Conservation (phyloP, 371 early-diverging fungal species). For the Batrachochytrium dendrobatidis region DNA sequence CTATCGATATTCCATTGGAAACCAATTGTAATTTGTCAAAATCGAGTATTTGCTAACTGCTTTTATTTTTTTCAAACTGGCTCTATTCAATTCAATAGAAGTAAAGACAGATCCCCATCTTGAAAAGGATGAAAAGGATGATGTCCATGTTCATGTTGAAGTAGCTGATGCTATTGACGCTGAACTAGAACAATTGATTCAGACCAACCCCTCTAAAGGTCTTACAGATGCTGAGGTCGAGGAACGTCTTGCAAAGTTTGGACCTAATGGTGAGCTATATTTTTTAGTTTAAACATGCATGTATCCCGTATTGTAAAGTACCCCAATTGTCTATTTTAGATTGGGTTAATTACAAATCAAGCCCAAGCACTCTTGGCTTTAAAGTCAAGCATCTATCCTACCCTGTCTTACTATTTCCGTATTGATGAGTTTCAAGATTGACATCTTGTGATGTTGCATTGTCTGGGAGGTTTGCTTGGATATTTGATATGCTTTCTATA, state of each 20-base stretch:
- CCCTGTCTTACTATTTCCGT: too few species aligned
- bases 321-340: neutral
- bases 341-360: neutral
- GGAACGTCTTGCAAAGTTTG: conserved; percentile 28
- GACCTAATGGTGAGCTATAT: conserved; percentile 36
- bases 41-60: too few species aligned
- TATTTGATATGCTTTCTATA: too few species aligned
- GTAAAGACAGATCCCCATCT: neutral
- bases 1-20: too few species aligned
- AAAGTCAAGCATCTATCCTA: neutral
- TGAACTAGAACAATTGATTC: conserved; percentile 27
- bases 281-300: conserved; percentile 1
- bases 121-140: conserved; percentile 4
- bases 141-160: conserved; percentile 21
- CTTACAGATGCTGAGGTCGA: conserved; percentile 32
- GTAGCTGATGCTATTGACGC: conserved; percentile 25
- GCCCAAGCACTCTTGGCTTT: too few species aligned
- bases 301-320: neutral
- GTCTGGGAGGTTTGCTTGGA: too few species aligned
- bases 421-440: too few species aligned
- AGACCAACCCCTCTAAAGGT: conserved; percentile 28
- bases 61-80: too few species aligned
- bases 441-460: too few species aligned
- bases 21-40: too few species aligned
- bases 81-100: neutral